These are phyloP conservation scores for Neckera pumila DNA, from an alignment of 225 moss, liverwort and hornwort genomes.

Conservation along the genomic window DNA sequence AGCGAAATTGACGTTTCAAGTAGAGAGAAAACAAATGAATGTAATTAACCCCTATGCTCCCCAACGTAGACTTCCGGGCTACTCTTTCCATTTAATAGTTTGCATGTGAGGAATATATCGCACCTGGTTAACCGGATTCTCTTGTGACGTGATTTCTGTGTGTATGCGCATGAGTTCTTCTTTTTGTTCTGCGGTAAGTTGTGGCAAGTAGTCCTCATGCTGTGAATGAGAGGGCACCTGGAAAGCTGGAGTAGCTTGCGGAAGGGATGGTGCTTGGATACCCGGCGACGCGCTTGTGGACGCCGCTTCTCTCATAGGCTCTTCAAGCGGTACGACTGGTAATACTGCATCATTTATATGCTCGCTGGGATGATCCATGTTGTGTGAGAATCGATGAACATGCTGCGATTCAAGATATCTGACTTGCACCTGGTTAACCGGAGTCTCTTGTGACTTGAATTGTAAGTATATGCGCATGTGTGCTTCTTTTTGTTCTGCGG, in stretches of 20 bases:
- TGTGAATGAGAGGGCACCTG: neutral
- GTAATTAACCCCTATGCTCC: neutral
- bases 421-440: neutral
- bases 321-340: neutral
- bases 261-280: neutral
- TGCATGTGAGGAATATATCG: neutral
- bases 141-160: neutral
- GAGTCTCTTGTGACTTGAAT: neutral
- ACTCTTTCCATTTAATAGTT: neutral
- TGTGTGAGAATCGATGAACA: too few species aligned
- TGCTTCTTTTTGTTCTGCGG: neutral
- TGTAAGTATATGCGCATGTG: neutral
- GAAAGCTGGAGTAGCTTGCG: too few species aligned
- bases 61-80: neutral
- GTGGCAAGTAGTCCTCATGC: neutral
- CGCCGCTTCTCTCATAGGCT: neutral
- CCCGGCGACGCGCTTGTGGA: neutral
- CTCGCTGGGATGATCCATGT: neutral
- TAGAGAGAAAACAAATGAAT: neutral
- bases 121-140: neutral
- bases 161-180: neutral
- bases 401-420: neutral
- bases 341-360: neutral
- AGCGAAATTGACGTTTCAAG: too few species aligned
- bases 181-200: neutral